Conservation (phyloP, 2,329 filamentous ascomycete genomes). For the Colletotrichum kahawae region DNA sequence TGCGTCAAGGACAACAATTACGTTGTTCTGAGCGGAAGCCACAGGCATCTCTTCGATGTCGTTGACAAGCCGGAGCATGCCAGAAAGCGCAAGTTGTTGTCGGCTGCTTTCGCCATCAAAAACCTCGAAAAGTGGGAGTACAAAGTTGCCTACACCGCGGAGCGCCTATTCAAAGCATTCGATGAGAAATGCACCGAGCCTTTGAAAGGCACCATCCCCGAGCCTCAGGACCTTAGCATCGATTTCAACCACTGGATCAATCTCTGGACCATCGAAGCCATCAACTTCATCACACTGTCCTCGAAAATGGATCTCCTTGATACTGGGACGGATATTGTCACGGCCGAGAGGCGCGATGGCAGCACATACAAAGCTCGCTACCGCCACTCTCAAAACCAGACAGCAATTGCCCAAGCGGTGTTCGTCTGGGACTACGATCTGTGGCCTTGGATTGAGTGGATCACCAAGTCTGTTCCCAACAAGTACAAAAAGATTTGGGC, state of each 20-base stretch:
- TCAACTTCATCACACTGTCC: constrained; percentile 59
- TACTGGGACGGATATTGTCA: constrained; percentile 47
- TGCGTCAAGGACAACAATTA: constrained; percentile 48
- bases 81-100: constrained; percentile 54
- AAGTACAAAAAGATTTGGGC: constrained; percentile 41
- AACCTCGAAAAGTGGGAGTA: constrained; percentile 60
- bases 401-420: constrained; percentile 34
- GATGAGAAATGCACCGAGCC: constrained; percentile 46
- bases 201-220: constrained; percentile 30
- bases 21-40: constrained; percentile 41
- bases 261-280: constrained; percentile 61
- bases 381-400: constrained; percentile 55
- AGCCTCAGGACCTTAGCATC: constrained; percentile 46
- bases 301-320: constrained; percentile 57
- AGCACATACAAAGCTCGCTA: constrained; percentile 48
- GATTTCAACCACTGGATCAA: constrained; percentile 58
- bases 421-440: neutral
- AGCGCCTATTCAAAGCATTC: constrained; percentile 46
- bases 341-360: constrained; percentile 49
- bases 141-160: constrained; percentile 57
- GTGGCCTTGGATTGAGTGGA: neutral
- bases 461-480: constrained; percentile 37
- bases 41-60: constrained; percentile 58
- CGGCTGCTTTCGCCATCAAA: constrained; percentile 56
- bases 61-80: constrained; percentile 56